Base-by-base conservation (phyloP, 202 grass and related monocot species). In the Cymbopogon flexuosus region DNA sequence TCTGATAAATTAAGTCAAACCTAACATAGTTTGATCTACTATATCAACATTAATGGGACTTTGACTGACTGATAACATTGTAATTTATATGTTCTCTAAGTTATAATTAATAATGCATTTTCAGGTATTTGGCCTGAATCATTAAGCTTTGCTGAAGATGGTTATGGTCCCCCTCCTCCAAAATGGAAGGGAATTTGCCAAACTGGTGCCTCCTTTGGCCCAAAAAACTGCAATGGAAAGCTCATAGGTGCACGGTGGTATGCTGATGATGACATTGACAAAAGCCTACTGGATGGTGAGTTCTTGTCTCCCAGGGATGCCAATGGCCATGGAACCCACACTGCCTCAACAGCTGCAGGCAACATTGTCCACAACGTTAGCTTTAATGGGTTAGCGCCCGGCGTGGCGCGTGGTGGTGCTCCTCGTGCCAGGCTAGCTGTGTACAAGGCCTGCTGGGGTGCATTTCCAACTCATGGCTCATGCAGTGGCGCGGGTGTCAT, bases 111-210 rank as follows among this genome's bases (percentile, higher is more conserved):
- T 15, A 47, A 47, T 58, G 2, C 54, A 58, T 58, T 62, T 73
- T 35, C 0, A 93, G 91, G 91, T 33, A 84, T 93, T 34, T 93
- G 85, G 91, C 85, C 88, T 1, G 91, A 93, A 70, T 90, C 91
- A 0, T 64, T 23, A 19, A 93, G 91, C 43, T 93, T 90, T 6
- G 16, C 72, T 4, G 85, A 81, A 3, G 27, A 49, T 15, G 88
- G 79, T 0, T 88, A 84, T 30, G 65, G 79, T 0, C 82, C 82
- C 6, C 68, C 81, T 15, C 91, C 88, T 2, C 7, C 70, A 8
- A 47, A 43, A 23, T 93, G 91, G 88, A 90, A 76, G 34, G 91
- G 91, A 14, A 75, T 40, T 9, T 93, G 91, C 31, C 42, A 88
- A 59, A 27, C 30, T 3, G 85, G 88, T 1, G 39, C 70, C 2